A percentile compares a stretch with the other conserved stretches of the same genome.
These are phyloP conservation scores for Chlorencoelia australis DNA, from an alignment of 2,329 filamentous ascomycete genomes.

Conservation along the genomic window DNA sequence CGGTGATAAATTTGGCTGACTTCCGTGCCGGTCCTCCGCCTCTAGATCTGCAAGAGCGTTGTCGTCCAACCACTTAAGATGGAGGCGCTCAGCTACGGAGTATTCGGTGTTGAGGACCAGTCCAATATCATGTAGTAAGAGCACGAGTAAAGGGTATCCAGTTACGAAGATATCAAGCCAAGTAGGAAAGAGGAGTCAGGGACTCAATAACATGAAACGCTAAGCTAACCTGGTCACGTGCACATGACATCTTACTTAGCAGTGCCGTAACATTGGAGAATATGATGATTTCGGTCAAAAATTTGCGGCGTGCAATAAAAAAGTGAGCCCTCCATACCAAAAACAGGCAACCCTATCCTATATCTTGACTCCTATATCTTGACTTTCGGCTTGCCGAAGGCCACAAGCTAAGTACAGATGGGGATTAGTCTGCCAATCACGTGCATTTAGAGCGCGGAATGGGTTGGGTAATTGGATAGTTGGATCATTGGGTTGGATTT, in stretches of 20 bases:
- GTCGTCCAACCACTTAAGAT: background rate
- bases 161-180: background rate
- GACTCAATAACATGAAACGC: background rate
- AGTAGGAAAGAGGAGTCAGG: background rate
- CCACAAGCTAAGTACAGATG: constrained; percentile 6
- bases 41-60: background rate
- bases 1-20: background rate
- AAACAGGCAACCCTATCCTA: background rate
- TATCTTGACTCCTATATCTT: background rate
- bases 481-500: no score
- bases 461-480: no score
- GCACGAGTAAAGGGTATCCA: background rate
- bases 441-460: no score
- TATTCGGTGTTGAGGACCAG: background rate
- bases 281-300: background rate
- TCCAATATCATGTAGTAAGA: background rate
- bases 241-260: background rate
- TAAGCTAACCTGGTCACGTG: background rate
- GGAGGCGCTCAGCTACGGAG: background rate
- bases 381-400: background rate
- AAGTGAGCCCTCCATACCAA: background rate
- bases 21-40: background rate
- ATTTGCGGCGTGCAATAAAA: background rate
- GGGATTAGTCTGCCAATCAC: constrained; percentile 7
- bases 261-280: background rate